These are phyloP conservation scores for Microdochium trichocladiopsis DNA, from an alignment of 2,329 filamentous ascomycete species.

Conservation along the genomic window DNA sequence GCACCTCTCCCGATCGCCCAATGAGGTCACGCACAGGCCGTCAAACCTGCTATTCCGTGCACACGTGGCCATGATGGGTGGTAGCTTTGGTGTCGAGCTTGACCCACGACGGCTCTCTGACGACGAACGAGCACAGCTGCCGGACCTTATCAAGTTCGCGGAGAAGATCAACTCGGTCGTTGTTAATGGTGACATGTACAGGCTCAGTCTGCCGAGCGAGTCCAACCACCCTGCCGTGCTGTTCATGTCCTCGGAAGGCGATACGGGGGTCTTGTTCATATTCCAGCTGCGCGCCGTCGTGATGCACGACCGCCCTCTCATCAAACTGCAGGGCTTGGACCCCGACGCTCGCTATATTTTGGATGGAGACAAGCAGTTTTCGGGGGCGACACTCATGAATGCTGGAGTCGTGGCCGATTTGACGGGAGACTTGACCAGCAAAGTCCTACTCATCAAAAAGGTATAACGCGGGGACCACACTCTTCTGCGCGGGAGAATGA, in stretches of 20 bases:
- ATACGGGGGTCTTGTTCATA: slow-evolving; percentile 46
- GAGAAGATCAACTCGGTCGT: slow-evolving; percentile 53
- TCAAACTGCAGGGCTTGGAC: slow-evolving; percentile 52
- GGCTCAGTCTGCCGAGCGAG: slow-evolving; percentile 47
- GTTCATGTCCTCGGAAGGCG: slow-evolving; percentile 46
- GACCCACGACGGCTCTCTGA: slow-evolving; percentile 43
- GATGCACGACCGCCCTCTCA: slow-evolving; percentile 43
- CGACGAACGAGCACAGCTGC: slow-evolving; percentile 45
- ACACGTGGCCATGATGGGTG: slow-evolving; percentile 63
- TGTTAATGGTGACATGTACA: slow-evolving; percentile 51
- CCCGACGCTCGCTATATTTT: slow-evolving; percentile 43
- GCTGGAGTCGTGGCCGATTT: too few relatives aligned
- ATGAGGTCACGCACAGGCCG: slow-evolving; percentile 48
- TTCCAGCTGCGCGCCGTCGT: slow-evolving; percentile 49
- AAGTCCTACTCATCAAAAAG: too few relatives aligned
- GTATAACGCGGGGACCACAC: too few relatives aligned
- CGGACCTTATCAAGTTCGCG: slow-evolving; percentile 43
- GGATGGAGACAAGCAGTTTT: slow-evolving; percentile 42
- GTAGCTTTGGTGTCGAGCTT: slow-evolving; percentile 59
- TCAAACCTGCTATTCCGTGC: slow-evolving; percentile 52
- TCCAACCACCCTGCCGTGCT: slow-evolving; percentile 57
- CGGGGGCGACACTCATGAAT: slow-evolving; percentile 56
- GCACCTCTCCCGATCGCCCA: slow-evolving; percentile 55
- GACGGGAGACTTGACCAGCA: too few relatives aligned
- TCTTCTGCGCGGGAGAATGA: too few relatives aligned